Conservation (phyloP, 371 early-diverging fungal genomes). For the Rhizopus stolonifer region DNA sequence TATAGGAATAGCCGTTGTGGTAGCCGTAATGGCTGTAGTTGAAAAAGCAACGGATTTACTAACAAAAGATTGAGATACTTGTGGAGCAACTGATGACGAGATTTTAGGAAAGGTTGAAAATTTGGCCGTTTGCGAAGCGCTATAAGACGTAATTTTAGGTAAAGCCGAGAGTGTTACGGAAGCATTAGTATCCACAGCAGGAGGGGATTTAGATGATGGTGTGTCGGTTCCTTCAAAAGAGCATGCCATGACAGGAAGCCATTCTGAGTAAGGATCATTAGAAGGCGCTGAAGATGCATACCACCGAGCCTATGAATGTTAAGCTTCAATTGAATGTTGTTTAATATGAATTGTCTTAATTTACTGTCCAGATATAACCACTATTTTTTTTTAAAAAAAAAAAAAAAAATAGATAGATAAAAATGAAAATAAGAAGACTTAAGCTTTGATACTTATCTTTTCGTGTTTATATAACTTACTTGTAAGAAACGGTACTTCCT, state of each 20-base stretch:
- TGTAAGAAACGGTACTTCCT: slow-evolving; percentile 47
- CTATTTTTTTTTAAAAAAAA: not conserved
- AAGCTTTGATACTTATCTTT: too few relatives aligned
- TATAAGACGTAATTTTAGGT: too few relatives aligned
- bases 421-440: slow-evolving; percentile 1
- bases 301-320: slow-evolving; percentile 36
- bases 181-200: not conserved
- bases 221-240: not conserved
- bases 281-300: slow-evolving; percentile 25
- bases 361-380: slow-evolving; percentile 46
- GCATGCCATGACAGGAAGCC: slow-evolving; percentile 18
- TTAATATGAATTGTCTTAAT: not conserved
- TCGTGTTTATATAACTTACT: slow-evolving; percentile 27
- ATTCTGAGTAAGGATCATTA: slow-evolving; percentile 24
- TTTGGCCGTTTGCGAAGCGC: too few relatives aligned
- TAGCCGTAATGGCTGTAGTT: slow-evolving; percentile 14
- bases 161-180: not conserved
- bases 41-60: slow-evolving; percentile 3
- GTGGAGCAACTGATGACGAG: not conserved
- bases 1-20: slow-evolving; percentile 14
- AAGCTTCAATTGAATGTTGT: not conserved
- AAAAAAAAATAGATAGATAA: too few relatives aligned
- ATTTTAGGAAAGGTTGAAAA: not conserved
- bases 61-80: not conserved
- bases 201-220: too few relatives aligned